Evolutionary conservation across 2,329 filamentous ascomycete genomes (phyloP).

Genomic region (Cytospora leucostoma): DNA sequence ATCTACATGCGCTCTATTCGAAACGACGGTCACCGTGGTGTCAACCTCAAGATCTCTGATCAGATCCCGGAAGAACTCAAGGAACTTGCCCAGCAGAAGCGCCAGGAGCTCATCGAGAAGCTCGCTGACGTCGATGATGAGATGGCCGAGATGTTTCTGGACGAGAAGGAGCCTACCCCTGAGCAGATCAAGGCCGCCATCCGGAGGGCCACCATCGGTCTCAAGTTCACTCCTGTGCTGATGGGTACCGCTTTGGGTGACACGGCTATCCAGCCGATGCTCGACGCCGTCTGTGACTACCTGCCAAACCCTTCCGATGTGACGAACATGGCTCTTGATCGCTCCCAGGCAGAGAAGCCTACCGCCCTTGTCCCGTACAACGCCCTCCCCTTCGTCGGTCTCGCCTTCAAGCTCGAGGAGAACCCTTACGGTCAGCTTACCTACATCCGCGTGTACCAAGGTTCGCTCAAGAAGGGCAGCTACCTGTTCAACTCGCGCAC

Average conservation of each 20-base stretch:
- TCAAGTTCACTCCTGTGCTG: conserved; percentile 91
- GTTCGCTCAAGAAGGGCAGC: conserved; percentile 81
- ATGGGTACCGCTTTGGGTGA: conserved; percentile 96
- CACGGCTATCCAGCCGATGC: conserved; percentile 91
- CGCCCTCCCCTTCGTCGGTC: conserved; percentile 86
- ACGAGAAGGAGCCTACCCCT: conserved; percentile 76
- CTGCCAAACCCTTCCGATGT: conserved; percentile 90
- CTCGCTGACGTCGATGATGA: conserved; percentile 97
- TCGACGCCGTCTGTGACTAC: conserved; percentile 95
- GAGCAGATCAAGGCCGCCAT: conserved; percentile 91
- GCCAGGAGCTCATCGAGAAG: conserved; percentile 86
- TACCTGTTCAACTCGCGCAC: conserved; percentile 92
- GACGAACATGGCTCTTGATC: conserved; percentile 85
- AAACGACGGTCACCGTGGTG: conserved; percentile 82
- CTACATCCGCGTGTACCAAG: conserved; percentile 98
- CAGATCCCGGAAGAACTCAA: conserved; percentile 81
- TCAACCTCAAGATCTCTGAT: conserved; percentile 72
- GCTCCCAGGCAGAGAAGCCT: conserved; percentile 71
- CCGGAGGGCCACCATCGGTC: conserved; percentile 80
- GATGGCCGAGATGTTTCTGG: conserved; percentile 92
- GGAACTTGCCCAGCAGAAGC: conserved; percentile 77
- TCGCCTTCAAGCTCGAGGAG: conserved; percentile 98
- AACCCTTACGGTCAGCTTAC: conserved; percentile 98
- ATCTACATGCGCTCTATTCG: conserved; percentile 92
- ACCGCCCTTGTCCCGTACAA: conserved; percentile 93